A percentile compares a stretch with the other conserved stretches of the same genome.
phyloP scores from a whole-genome alignment of 805 yeast species.

The Monosporozyma aerobia region DNA sequence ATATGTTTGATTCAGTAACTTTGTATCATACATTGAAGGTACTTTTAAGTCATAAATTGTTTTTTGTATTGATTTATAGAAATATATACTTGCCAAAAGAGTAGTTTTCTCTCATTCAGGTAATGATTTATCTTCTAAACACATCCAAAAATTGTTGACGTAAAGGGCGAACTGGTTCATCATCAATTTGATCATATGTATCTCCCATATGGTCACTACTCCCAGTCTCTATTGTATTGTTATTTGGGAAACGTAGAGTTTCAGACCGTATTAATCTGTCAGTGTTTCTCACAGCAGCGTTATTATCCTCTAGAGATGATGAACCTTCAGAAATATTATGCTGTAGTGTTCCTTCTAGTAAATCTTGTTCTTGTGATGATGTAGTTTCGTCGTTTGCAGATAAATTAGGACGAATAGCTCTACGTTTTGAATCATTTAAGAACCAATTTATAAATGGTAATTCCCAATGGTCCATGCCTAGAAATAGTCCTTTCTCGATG shows the following conservation, averaged over 20 bases:
- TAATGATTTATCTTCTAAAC: constrained; percentile 35
- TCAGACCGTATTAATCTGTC: not conserved
- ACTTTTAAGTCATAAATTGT: not conserved
- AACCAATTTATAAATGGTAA: constrained; percentile 24
- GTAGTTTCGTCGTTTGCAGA: not conserved
- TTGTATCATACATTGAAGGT: no score
- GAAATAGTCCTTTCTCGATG: constrained; percentile 35
- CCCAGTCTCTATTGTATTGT: not conserved
- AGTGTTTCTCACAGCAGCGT: not conserved
- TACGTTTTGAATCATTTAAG: not conserved
- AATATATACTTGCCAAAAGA: not conserved
- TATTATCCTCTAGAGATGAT: not conserved
- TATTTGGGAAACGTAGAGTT: not conserved
- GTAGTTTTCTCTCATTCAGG: no score
- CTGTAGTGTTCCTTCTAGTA: not conserved
- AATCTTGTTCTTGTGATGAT: not conserved
- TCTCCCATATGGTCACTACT: not conserved
- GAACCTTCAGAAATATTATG: not conserved
- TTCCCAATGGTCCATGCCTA: constrained; percentile 32
- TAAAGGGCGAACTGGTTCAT: constrained; percentile 52
- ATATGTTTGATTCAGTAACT: no score
- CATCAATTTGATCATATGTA: constrained; percentile 29
- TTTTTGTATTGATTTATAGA: not conserved
- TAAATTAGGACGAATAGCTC: not conserved
- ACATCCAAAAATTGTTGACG: constrained; percentile 55